A percentile compares a stretch with the other conserved stretches of the same genome.
Conservation (phyloP, 2,329 filamentous ascomycete species). For the Sporothrix curviconia region DNA sequence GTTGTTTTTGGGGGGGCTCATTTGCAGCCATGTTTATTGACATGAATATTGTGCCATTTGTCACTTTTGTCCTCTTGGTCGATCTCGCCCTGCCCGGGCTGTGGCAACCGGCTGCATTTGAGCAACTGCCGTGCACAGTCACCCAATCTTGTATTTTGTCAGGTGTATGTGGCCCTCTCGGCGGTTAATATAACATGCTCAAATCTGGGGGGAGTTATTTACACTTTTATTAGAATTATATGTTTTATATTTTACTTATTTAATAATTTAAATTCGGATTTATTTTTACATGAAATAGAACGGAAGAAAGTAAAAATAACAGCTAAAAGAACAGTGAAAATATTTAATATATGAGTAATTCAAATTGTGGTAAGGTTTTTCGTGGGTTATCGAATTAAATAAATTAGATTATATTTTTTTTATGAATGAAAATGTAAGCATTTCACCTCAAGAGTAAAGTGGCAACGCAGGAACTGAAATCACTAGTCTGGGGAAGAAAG, state of each 20-base stretch:
- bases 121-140: slow-evolving; percentile 9
- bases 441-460: neutral
- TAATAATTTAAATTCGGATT: no score
- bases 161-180: neutral
- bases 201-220: slow-evolving; percentile 8
- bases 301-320: no score
- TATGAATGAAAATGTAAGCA: neutral
- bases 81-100: neutral
- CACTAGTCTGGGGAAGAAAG: no score
- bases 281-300: no score
- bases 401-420: neutral
- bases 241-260: no score
- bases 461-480: neutral
- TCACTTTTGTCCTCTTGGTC: neutral
- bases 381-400: no score
- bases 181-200: slow-evolving; percentile 11
- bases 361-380: no score
- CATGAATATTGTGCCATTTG: neutral
- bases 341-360: no score
- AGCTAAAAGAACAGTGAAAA: no score
- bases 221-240: no score
- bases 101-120: slow-evolving; percentile 1
- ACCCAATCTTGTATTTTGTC: neutral
- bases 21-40: neutral
- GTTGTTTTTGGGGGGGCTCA: neutral